Conservation (phyloP, 1,284 basidiomycete species). For the Bondarzewia mesenterica region DNA sequence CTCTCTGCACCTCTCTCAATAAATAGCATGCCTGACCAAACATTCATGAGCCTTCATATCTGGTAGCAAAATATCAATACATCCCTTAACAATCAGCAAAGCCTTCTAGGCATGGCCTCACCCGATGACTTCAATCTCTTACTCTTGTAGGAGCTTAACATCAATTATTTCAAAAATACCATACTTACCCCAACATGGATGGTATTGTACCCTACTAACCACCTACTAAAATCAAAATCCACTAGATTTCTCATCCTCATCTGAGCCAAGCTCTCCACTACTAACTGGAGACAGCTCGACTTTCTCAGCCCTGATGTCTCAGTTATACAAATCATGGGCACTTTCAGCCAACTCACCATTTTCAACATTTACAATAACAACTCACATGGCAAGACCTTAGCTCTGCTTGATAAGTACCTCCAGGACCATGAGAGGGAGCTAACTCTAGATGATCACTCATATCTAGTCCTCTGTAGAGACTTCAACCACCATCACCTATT, state of each 20-base stretch:
- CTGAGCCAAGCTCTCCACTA: conserved; percentile 18
- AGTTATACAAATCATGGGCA: conserved; percentile 14
- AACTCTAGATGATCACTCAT: neutral
- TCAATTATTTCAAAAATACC: conserved; percentile 14
- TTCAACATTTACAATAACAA: conserved; percentile 32
- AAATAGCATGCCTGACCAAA: neutral
- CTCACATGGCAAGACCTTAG: conserved; percentile 14
- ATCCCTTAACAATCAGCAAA: neutral
- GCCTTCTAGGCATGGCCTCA: neutral
- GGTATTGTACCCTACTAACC: conserved; percentile 19
- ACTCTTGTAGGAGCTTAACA: conserved; percentile 27
- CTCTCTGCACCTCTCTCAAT: neutral
- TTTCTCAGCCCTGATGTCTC: conserved; percentile 21
- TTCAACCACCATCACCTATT: conserved; percentile 42
- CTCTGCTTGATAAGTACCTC: conserved; percentile 5
- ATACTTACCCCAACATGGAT: conserved; percentile 17
- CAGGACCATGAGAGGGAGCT: neutral
- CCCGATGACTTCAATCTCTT: neutral
- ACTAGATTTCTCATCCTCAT: conserved; percentile 23
- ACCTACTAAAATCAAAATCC: conserved; percentile 3
- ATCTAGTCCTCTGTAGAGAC: conserved; percentile 30
- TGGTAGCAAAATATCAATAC: neutral
- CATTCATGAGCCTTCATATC: neutral
- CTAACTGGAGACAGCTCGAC: conserved; percentile 17
- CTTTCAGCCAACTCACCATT: conserved; percentile 13